Percentiles rank a stretch among this genome's conserved stretches.
phyloP scores from a whole-genome alignment of 331 rosid species.

The Prunus yedoensis region DNA sequence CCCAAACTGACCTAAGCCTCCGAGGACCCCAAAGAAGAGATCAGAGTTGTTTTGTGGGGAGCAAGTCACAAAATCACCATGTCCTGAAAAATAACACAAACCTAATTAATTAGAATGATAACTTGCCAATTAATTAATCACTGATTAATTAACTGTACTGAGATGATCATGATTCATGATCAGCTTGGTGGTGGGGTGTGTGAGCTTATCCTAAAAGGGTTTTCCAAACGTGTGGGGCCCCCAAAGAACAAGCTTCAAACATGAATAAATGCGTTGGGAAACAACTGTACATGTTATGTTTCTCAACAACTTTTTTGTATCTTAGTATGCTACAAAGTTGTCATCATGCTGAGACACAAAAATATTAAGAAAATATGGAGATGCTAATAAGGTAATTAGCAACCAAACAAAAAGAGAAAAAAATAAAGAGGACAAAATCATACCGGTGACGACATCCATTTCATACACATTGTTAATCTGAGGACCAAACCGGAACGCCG shows the following conservation, averaged over 20 bases:
- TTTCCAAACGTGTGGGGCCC: slow-evolving; percentile 46
- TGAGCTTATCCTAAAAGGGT: slow-evolving; percentile 30
- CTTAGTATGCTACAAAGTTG: background rate
- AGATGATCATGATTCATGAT: background rate
- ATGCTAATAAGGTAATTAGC: background rate
- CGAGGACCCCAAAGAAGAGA: slow-evolving; percentile 75
- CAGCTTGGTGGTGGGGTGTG: slow-evolving; percentile 21
- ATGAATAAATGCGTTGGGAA: background rate
- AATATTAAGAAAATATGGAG: background rate
- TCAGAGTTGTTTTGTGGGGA: slow-evolving; percentile 52
- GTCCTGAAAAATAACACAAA: slow-evolving; percentile 39
- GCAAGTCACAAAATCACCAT: slow-evolving; percentile 75
- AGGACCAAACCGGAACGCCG: slow-evolving; percentile 76
- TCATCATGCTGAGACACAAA: slow-evolving; percentile 8
- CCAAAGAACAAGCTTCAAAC: slow-evolving; percentile 24
- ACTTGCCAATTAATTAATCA: background rate
- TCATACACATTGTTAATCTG: slow-evolving; percentile 74
- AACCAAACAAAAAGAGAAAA: background rate
- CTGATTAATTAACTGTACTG: background rate
- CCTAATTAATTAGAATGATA: background rate
- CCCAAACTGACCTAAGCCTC: slow-evolving; percentile 93
- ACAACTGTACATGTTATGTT: slow-evolving; percentile 15
- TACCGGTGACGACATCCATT: slow-evolving; percentile 90
- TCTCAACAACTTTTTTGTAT: slow-evolving; percentile 16
- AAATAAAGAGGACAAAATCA: background rate